Evolutionary conservation across 208 protist species (phyloP), one percentile per base, ranked within the genome.

Genomic region (Acanthamoeba culbertsoni): DNA sequence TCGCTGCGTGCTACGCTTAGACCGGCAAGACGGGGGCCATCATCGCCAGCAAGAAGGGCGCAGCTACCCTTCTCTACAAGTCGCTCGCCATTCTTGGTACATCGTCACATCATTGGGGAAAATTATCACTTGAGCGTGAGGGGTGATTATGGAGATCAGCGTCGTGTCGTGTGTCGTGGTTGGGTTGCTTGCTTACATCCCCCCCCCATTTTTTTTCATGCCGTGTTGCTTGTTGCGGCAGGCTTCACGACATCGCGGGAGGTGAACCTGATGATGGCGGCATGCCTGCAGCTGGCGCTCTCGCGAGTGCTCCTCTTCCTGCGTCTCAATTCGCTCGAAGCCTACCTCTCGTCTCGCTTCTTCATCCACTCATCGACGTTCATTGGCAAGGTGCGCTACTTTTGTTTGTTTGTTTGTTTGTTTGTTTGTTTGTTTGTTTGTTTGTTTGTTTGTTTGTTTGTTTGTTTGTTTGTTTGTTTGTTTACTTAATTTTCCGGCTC

Each of bases 281-380:
- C 65, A 18, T 77, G 65, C 40, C 40, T 77, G 65, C 65, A 77
- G 65, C 40, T 77, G 40, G 65, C 65, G 10, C 65, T 77, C 65
- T 77, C 65, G 31, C 65, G 65, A 28, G 65, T 77, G 65, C 40
- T 77, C 10, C 33, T 77, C 18, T 77, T 77, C 65, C 40, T 77
- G 40, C 65, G 65, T 16, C 65, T 77, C 65, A 77, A 77, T n/a
- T 77, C 65, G 14, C 33, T 77, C 65, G 65, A 77, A 37, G 8
- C 65, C 37, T 77, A 77, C 65, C 65, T 77, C 65, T 77, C 65
- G 14, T 77, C 65, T 7, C 65, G 33, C 31, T 77, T 77, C 65
- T 77, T 77, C 65, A 77, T 77, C 65, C 65, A 77, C 40, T 77
- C 65, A 14, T 77, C 65, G 20, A 77, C 65, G 35, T 77, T 46